Percentiles rank a stretch among this genome's conserved stretches.
These are phyloP conservation scores for Kodamaea derodonti DNA, from an alignment of 1,139 yeast species.

Conservation along the genomic window DNA sequence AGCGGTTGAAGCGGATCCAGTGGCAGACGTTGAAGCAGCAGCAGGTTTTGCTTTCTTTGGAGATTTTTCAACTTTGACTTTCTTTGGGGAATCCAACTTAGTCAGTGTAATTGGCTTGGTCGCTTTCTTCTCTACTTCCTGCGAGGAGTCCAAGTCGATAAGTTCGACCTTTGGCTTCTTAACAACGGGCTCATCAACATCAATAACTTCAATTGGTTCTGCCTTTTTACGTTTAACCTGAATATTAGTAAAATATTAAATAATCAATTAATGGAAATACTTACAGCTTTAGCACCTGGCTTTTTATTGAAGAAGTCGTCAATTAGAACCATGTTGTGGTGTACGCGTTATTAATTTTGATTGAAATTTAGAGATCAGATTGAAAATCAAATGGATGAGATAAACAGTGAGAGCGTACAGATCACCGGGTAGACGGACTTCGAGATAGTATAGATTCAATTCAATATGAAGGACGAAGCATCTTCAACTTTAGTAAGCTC, in stretches of 20 bases:
- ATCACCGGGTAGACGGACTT: too few species aligned
- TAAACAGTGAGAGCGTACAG: too few species aligned
- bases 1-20: conserved; percentile 26
- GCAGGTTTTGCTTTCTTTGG: not conserved
- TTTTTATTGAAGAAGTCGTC: conserved; percentile 19
- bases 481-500: too few species aligned
- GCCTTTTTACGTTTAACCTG: conserved; percentile 4
- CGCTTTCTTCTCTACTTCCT: not conserved
- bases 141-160: not conserved
- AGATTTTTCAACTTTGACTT: not conserved
- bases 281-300: conserved; percentile 4
- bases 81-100: not conserved
- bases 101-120: not conserved
- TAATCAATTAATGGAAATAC: conserved; percentile 2
- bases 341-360: not conserved
- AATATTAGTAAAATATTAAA: conserved; percentile 6
- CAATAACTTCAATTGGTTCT: conserved; percentile 2
- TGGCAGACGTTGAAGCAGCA: not conserved
- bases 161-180: not conserved
- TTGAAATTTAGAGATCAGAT: too few species aligned
- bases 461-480: too few species aligned
- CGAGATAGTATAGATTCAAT: too few species aligned
- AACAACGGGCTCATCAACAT: not conserved
- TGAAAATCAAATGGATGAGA: too few species aligned
- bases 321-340: conserved; percentile 38